phyloP scores from a whole-genome alignment of 164 flowering plant species.

The Magnolia kwangsiensis region DNA sequence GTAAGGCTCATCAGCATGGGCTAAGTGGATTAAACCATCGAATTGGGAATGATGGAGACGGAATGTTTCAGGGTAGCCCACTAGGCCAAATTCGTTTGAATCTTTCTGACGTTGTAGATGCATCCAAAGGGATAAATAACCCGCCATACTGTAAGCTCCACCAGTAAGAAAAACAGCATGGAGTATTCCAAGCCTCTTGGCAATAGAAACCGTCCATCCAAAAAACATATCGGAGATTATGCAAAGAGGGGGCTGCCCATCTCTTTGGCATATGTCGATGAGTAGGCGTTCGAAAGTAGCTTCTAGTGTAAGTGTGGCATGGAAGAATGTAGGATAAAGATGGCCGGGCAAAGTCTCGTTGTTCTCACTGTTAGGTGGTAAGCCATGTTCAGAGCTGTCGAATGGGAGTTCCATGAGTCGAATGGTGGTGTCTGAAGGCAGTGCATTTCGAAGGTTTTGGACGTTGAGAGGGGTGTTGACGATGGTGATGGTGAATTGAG shows the following conservation, averaged over 20 bases:
- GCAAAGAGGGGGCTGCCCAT: background rate
- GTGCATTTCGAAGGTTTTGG: no score
- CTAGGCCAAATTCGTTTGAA: background rate
- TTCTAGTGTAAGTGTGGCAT: constrained; percentile 1
- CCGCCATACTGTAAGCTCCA: constrained; percentile 12
- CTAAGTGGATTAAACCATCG: background rate
- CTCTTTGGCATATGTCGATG: no score
- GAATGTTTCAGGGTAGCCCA: constrained; percentile 6
- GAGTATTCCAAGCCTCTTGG: background rate
- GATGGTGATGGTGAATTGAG: background rate
- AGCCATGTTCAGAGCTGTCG: constrained; percentile 3
- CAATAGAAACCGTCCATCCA: constrained; percentile 7
- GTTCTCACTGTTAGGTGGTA: constrained; percentile 9
- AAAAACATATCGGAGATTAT: constrained; percentile 8
- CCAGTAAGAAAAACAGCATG: constrained; percentile 7
- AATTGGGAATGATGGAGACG: constrained; percentile 8
- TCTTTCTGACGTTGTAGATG: background rate
- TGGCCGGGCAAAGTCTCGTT: constrained; percentile 7
- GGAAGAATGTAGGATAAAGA: background rate
- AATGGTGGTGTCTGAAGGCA: background rate
- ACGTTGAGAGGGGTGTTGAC: no score
- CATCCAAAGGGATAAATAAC: constrained; percentile 6
- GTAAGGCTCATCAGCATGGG: background rate
- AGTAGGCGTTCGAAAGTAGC: constrained; percentile 1
- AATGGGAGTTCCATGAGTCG: constrained; percentile 9